Evolutionary conservation across 2,329 filamentous ascomycete species (phyloP).

Genomic region (Dactylellina leptospora): DNA sequence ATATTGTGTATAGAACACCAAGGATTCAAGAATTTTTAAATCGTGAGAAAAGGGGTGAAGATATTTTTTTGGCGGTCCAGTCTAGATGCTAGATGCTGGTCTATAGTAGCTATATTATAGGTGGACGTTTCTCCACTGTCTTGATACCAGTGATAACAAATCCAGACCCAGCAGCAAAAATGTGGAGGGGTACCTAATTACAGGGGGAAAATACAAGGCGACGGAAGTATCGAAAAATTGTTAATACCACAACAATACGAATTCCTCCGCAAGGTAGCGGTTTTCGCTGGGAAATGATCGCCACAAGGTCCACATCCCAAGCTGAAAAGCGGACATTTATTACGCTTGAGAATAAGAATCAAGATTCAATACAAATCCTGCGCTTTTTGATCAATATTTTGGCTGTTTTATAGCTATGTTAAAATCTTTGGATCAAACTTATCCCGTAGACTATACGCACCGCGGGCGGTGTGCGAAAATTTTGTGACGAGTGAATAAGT

Average conservation of each 20-base stretch:
- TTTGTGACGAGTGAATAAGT: no score
- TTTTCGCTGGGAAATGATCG: not conserved
- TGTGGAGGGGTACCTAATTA: not conserved
- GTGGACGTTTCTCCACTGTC: conserved; percentile 7
- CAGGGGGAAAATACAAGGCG: not conserved
- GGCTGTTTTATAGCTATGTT: no score
- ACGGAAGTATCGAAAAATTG: not conserved
- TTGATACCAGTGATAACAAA: conserved; percentile 30
- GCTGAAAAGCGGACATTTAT: no score
- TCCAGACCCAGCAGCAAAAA: conserved; percentile 1
- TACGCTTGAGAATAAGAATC: no score
- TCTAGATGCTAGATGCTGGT: conserved; percentile 1
- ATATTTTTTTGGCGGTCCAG: not conserved
- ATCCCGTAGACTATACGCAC: no score
- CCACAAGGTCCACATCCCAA: conserved; percentile 5
- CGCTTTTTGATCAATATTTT: no score
- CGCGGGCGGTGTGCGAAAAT: no score
- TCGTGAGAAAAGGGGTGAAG: no score
- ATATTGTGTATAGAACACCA: no score
- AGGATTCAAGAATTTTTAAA: no score
- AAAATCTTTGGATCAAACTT: no score
- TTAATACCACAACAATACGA: not conserved
- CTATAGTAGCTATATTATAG: not conserved
- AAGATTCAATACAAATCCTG: no score
- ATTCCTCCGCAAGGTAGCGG: not conserved